Evolutionary conservation across 2,329 filamentous ascomycete species (phyloP).

Genomic region (Huntiella moniliformis): DNA sequence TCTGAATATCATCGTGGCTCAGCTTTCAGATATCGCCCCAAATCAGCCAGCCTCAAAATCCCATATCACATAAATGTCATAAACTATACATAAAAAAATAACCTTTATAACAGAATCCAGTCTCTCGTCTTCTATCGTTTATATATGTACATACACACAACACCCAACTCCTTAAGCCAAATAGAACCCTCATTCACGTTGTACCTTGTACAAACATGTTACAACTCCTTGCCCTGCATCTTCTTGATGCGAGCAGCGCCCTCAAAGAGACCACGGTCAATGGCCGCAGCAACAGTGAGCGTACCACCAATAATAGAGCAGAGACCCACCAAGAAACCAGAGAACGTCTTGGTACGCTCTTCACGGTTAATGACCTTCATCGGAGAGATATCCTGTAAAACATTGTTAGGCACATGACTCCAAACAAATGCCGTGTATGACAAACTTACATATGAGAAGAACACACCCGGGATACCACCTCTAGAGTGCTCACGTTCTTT

Average conservation of each 20-base stretch:
- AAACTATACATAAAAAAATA: background rate
- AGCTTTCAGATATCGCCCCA: too few relatives aligned
- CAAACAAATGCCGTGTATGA: background rate
- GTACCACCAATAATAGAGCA: slow-evolving; percentile 92
- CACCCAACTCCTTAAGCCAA: slow-evolving; percentile 32
- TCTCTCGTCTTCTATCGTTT: background rate
- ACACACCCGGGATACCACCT: slow-evolving; percentile 89
- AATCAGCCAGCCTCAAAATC: too few relatives aligned
- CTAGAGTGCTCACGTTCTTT: slow-evolving; percentile 77
- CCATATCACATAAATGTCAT: too few relatives aligned
- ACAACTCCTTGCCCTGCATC: slow-evolving; percentile 48
- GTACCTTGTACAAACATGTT: slow-evolving; percentile 12
- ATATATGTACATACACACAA: slow-evolving; percentile 3
- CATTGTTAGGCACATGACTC: background rate
- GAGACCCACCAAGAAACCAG: slow-evolving; percentile 79
- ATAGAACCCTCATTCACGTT: background rate
- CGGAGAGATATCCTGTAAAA: slow-evolving; percentile 70
- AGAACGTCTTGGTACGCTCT: slow-evolving; percentile 71
- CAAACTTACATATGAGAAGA: slow-evolving; percentile 81
- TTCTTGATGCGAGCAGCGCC: slow-evolving; percentile 74
- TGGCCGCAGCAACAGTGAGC: slow-evolving; percentile 79
- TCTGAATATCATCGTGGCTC: too few relatives aligned
- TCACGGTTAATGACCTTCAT: slow-evolving; percentile 99
- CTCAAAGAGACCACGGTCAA: slow-evolving; percentile 85
- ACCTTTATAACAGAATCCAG: background rate